phyloP scores from a whole-genome alignment of 2,329 filamentous ascomycete genomes.

The Diatrype stigma region DNA sequence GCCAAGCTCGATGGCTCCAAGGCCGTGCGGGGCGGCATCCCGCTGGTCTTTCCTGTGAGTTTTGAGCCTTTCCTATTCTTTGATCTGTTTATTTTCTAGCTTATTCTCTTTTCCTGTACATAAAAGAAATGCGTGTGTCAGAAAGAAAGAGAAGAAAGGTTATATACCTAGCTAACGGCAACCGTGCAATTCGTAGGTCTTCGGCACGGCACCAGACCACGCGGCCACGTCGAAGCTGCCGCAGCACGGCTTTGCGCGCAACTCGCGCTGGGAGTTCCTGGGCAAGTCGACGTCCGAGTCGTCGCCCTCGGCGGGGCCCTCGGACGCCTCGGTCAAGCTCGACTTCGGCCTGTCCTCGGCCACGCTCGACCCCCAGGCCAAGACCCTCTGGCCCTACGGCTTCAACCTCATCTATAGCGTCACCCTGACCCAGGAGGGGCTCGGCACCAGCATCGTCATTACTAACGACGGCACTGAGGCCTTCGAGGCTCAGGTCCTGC shows the following conservation, averaged over 20 bases:
- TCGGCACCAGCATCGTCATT: constrained; percentile 80
- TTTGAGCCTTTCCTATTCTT: neutral
- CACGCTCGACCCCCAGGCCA: constrained; percentile 64
- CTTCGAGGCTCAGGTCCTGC: constrained; percentile 86
- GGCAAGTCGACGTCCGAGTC: constrained; percentile 76
- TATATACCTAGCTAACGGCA: neutral
- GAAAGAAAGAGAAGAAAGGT: neutral
- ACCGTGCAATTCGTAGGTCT: constrained; percentile 62
- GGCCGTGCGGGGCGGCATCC: constrained; percentile 86
- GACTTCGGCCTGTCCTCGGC: constrained; percentile 85
- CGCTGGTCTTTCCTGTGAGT: constrained; percentile 85
- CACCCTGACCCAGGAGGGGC: constrained; percentile 67
- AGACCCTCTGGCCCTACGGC: constrained; percentile 74
- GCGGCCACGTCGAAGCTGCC: constrained; percentile 75
- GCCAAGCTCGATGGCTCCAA: constrained; percentile 83
- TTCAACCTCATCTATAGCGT: constrained; percentile 94
- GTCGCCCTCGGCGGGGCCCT: constrained; percentile 50
- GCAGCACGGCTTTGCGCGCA: constrained; percentile 93
- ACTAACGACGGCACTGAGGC: constrained; percentile 78
- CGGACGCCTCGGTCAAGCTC: constrained; percentile 75
- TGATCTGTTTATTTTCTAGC: neutral
- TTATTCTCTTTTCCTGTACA: constrained; percentile 1
- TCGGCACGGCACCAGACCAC: constrained; percentile 75
- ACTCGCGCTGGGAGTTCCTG: constrained; percentile 86
- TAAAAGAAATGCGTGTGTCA: neutral